A percentile compares a stretch with the other conserved stretches of the same genome.
Conservation (phyloP, 768 basidiomycete genomes). For the Mycena latifolia region DNA sequence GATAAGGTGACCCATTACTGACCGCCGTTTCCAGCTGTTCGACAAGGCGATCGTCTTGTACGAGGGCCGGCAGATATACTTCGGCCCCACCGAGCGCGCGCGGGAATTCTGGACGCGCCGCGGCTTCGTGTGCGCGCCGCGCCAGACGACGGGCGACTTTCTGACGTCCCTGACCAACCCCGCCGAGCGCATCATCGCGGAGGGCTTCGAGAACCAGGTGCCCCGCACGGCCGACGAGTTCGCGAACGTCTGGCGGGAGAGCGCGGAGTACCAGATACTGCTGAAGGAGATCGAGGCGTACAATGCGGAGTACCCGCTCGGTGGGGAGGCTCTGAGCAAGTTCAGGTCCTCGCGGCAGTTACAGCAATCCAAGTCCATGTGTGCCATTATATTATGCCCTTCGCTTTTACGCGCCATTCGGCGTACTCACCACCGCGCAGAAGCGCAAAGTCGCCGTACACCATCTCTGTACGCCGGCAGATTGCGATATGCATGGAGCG, state of each 20-base stretch:
- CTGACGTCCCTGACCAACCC: conserved; percentile 56
- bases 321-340: conserved; percentile 39
- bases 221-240: conserved; percentile 60
- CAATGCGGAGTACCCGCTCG: conserved; percentile 44
- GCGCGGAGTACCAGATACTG: conserved; percentile 44
- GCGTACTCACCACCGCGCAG: conserved; percentile 9
- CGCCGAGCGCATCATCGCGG: conserved; percentile 48
- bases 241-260: conserved; percentile 50
- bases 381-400: too few species aligned
- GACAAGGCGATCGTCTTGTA: conserved; percentile 62
- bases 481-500: conserved; percentile 57
- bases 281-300: conserved; percentile 46
- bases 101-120: conserved; percentile 57
- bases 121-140: conserved; percentile 58
- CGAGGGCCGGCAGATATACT: conserved; percentile 63
- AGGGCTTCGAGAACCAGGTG: conserved; percentile 49
- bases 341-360: conserved; percentile 48
- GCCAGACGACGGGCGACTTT: conserved; percentile 64
- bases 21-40: conserved; percentile 42
- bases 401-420: too few species aligned
- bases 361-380: conserved; percentile 53
- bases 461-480: conserved; percentile 59
- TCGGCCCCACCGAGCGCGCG: conserved; percentile 53
- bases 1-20: neutral
- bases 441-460: conserved; percentile 51